phyloP scores from a whole-genome alignment of 2,329 filamentous ascomycete species.

The Neofusicoccum cordaticola region DNA sequence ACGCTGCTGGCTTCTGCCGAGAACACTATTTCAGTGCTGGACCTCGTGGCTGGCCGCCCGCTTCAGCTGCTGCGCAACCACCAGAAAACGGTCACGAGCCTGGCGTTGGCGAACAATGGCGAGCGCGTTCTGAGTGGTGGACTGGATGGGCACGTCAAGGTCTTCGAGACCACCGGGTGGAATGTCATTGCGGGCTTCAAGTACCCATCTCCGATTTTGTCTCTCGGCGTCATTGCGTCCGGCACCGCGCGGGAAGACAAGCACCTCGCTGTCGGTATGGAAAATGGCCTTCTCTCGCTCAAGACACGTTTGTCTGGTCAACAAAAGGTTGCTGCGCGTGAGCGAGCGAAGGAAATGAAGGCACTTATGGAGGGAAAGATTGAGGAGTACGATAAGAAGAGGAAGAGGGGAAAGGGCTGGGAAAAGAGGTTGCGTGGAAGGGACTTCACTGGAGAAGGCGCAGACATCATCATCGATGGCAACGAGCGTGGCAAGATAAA shows the following conservation, averaged over 20 bases:
- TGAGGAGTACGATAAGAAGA: slow-evolving; percentile 71
- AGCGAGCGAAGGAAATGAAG: slow-evolving; percentile 81
- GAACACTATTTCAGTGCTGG: slow-evolving; percentile 84
- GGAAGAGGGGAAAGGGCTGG: slow-evolving; percentile 58
- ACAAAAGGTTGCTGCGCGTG: slow-evolving; percentile 71
- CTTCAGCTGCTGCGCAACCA: slow-evolving; percentile 87
- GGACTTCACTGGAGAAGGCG: slow-evolving; percentile 79
- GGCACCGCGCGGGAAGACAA: slow-evolving; percentile 74
- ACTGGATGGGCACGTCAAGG: slow-evolving; percentile 93
- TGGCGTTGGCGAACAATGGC: slow-evolving; percentile 77
- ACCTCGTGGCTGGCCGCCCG: slow-evolving; percentile 86
- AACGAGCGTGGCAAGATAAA: slow-evolving; percentile 64
- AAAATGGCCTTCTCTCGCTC: slow-evolving; percentile 86
- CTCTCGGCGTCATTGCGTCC: slow-evolving; percentile 70
- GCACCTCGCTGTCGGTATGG: slow-evolving; percentile 92
- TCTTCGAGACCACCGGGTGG: slow-evolving; percentile 92
- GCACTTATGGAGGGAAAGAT: slow-evolving; percentile 75
- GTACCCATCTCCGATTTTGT: slow-evolving; percentile 87
- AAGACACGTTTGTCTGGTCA: slow-evolving; percentile 82
- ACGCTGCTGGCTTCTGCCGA: slow-evolving; percentile 81
- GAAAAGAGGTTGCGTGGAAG: slow-evolving; percentile 65
- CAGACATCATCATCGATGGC: slow-evolving; percentile 82
- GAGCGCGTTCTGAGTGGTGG: slow-evolving; percentile 81
- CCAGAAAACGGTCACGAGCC: slow-evolving; percentile 92
- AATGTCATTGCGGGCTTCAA: slow-evolving; percentile 94